Percentiles rank a stretch among this genome's conserved stretches.
Evolutionary conservation across 2,329 filamentous ascomycete genomes (phyloP).

Genomic region (Curvularia verruculosa): DNA sequence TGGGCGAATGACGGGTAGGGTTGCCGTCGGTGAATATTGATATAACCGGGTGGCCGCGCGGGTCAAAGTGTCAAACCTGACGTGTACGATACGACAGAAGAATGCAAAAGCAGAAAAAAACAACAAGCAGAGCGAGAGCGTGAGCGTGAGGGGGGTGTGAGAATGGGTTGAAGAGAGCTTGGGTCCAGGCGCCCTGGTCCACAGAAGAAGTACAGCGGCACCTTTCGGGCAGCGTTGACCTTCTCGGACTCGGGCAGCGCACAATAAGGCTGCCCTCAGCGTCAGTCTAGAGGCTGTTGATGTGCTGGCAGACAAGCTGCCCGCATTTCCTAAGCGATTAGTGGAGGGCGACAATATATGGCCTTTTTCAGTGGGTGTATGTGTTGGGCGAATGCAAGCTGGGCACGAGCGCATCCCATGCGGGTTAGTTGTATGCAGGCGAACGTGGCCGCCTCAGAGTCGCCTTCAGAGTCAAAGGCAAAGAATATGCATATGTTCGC

Average conservation of each 20-base stretch:
- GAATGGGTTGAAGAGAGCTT: conserved; percentile 32
- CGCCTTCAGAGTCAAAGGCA: conserved; percentile 39
- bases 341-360: conserved; percentile 48
- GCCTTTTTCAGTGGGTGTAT: conserved; percentile 34
- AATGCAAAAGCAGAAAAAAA: conserved; percentile 41
- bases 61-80: conserved; percentile 8
- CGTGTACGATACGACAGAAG: conserved; percentile 25
- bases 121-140: conserved; percentile 30
- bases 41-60: conserved; percentile 20
- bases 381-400: conserved; percentile 49
- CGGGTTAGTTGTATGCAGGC: conserved; percentile 47
- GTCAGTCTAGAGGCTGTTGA: conserved; percentile 43
- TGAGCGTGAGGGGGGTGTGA: conserved; percentile 33
- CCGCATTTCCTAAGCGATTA: conserved; percentile 48
- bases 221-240: conserved; percentile 25
- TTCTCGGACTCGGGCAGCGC: conserved; percentile 31
- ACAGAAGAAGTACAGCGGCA: conserved; percentile 44
- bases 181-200: conserved; percentile 38
- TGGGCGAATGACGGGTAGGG: conserved; percentile 27
- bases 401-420: conserved; percentile 46
- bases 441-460: conserved; percentile 48
- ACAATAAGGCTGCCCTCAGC: conserved; percentile 38
- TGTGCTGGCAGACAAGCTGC: conserved; percentile 48
- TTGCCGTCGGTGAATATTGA: conserved; percentile 23
- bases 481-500: conserved; percentile 43